Conservation (phyloP, 2,329 filamentous ascomycete species). For the Graphilbum sp. region DNA sequence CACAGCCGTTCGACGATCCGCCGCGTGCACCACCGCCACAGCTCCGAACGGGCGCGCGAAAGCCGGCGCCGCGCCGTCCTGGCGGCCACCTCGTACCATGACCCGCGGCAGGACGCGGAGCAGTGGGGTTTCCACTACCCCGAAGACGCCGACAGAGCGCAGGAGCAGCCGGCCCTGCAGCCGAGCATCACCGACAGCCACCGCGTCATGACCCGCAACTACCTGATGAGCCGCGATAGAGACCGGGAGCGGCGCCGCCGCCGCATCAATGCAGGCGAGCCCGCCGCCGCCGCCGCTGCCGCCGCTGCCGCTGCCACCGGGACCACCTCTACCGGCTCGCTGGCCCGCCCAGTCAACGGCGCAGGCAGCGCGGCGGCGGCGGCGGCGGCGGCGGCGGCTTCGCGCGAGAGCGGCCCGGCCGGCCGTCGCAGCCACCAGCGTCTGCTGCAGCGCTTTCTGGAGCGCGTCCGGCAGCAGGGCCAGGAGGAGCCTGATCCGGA, state of each 20-base stretch:
- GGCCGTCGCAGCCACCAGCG: not conserved
- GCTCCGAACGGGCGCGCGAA: slow-evolving; percentile 5
- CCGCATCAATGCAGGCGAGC: no score
- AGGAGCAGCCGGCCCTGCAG: no score
- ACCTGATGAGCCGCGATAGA: no score
- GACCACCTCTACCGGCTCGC: no score
- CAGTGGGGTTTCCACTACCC: not conserved
- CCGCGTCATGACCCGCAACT: no score
- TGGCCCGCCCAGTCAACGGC: no score
- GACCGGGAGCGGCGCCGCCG: no score
- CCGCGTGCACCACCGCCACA: slow-evolving; percentile 6
- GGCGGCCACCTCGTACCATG: not conserved
- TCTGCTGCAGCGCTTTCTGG: slow-evolving; percentile 1
- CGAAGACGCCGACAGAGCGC: no score
- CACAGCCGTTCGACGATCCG: slow-evolving; percentile 10
- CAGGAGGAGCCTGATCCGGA: not conserved
- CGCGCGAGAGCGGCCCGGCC: not conserved
- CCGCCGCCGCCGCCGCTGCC: no score
- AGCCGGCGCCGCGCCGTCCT: slow-evolving; percentile 9
- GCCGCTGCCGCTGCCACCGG: no score
- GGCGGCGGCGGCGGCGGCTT: not conserved
- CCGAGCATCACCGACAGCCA: no score
- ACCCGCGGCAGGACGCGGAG: not conserved
- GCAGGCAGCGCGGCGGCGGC: no score
- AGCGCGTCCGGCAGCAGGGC: not conserved